A percentile compares a stretch with the other conserved stretches of the same genome.
Conservation (phyloP, 352 stramenopile genomes). For the Phytophthora nicotianae region DNA sequence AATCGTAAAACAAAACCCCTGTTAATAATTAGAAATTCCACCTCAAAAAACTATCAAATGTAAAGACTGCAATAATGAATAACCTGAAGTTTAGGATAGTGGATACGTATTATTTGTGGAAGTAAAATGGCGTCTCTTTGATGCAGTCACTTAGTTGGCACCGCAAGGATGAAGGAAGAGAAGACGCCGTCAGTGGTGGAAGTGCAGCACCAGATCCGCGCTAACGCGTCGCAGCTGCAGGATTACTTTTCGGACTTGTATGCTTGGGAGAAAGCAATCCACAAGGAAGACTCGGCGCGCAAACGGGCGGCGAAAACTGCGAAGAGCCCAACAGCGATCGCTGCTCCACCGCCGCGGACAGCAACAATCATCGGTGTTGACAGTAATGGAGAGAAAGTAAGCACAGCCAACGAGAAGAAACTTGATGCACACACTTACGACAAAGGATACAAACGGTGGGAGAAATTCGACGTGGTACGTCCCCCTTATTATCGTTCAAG, state of each 20-base stretch:
- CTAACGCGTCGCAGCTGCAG: slow-evolving; percentile 77
- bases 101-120: too few species aligned
- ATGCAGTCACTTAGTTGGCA: neutral
- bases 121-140: too few species aligned
- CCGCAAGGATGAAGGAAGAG: slow-evolving; percentile 26
- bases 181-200: slow-evolving; percentile 47
- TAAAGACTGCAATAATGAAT: too few species aligned
- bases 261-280: slow-evolving; percentile 77
- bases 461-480: slow-evolving; percentile 86
- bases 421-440: slow-evolving; percentile 85
- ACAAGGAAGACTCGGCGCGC: slow-evolving; percentile 50
- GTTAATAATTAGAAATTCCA: too few species aligned
- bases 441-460: slow-evolving; percentile 92
- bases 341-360: slow-evolving; percentile 30
- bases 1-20: too few species aligned
- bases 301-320: slow-evolving; percentile 25
- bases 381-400: neutral
- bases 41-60: too few species aligned
- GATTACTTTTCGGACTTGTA: slow-evolving; percentile 83
- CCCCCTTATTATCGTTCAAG: neutral
- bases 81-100: too few species aligned
- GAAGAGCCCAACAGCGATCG: slow-evolving; percentile 13
- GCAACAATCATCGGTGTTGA: slow-evolving; percentile 6
- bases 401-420: slow-evolving; percentile 21
- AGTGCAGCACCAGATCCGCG: slow-evolving; percentile 84